Percentiles rank a stretch among this genome's conserved stretches.
Conservation (phyloP, 164 flowering plant genomes). For the Platanus orientalis region DNA sequence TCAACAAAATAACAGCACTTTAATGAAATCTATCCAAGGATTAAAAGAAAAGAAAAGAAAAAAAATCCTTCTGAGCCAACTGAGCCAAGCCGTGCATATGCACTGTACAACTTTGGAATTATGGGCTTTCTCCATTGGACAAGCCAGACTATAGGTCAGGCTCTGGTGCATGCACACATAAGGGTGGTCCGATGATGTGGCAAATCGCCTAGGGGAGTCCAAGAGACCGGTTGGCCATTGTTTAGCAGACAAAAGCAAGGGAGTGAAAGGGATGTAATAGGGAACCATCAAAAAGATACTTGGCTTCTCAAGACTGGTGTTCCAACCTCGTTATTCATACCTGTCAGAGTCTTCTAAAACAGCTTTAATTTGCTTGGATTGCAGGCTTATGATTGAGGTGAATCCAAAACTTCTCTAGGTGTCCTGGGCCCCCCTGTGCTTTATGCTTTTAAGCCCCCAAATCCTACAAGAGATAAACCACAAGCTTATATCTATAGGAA, state of each 20-base stretch:
- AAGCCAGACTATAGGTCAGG: neutral
- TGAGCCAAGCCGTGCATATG: too few relatives aligned
- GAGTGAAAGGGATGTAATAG: slow-evolving; percentile 41
- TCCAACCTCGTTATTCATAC: slow-evolving; percentile 44
- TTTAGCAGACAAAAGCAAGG: slow-evolving; percentile 32
- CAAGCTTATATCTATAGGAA: slow-evolving; percentile 30
- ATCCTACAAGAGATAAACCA: slow-evolving; percentile 30
- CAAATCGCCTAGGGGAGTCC: slow-evolving; percentile 22
- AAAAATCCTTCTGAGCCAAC: neutral
- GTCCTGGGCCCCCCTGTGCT: slow-evolving; percentile 37
- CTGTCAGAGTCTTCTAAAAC: slow-evolving; percentile 63
- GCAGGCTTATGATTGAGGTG: slow-evolving; percentile 63
- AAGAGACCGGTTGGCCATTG: slow-evolving; percentile 19
- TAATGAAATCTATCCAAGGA: too few relatives aligned
- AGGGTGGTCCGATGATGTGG: slow-evolving; percentile 31
- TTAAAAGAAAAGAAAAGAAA: too few relatives aligned
- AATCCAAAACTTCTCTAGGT: slow-evolving; percentile 46
- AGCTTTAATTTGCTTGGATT: slow-evolving; percentile 53
- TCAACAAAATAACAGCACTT: neutral
- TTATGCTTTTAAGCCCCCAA: slow-evolving; percentile 40
- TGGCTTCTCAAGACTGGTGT: slow-evolving; percentile 56
- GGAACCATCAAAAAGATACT: slow-evolving; percentile 47
- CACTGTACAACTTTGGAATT: slow-evolving; percentile 14
- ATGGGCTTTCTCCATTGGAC: slow-evolving; percentile 14
- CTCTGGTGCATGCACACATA: slow-evolving; percentile 7